Evolutionary conservation across 352 stramenopile species (phyloP), one percentile per base, ranked within the genome.

Genomic region (Phytophthora pistaciae): DNA sequence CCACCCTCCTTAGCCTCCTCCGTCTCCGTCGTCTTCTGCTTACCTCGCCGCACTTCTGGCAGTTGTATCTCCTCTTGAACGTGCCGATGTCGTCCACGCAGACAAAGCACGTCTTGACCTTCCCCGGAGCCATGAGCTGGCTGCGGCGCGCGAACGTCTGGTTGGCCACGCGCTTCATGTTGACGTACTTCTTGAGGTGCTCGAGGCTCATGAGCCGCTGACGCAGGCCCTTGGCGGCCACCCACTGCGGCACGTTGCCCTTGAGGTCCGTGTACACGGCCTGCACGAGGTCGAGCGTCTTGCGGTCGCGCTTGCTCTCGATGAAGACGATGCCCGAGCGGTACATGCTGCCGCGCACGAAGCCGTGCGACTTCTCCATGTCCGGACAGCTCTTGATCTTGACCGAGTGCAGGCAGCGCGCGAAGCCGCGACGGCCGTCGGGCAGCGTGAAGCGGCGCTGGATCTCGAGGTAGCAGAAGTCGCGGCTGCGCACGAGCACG

Each of bases 351-450:
- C 84, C 89, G 21, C 87, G 79, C 38, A 96, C 86, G 52, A 91
- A 95, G 5, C 84, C 83, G 53, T 94, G 85, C 16, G 75, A 76
- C 71, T 93, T 91, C 64, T 96, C 87, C 82, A 96, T 91, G 50
- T 94, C 84, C 0, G 85, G 85, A 18, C 89, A 96, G 60, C 78
- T 91, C 66, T 92, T 90, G 68, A 96, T 95, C 70, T 94, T 96
- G 58, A 96, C 88, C 29, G 87, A 95, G 70, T 96, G 89, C 42
- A 91, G 68, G 64, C 89, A 96, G 1, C 87, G 84, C 48, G 79
- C 84, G 56, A 93, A 96, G 18, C 89, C 89, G 18, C 74, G 68
- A 0, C 85, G 72, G 3, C 83, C 86, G 57, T 93, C 82, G 0
- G 80, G 60, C 1, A 93, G 74, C 36, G 74, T 84, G 54, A 92